phyloP scores from a whole-genome alignment of 768 basidiomycete genomes.

The Lactifluus piperatus region DNA sequence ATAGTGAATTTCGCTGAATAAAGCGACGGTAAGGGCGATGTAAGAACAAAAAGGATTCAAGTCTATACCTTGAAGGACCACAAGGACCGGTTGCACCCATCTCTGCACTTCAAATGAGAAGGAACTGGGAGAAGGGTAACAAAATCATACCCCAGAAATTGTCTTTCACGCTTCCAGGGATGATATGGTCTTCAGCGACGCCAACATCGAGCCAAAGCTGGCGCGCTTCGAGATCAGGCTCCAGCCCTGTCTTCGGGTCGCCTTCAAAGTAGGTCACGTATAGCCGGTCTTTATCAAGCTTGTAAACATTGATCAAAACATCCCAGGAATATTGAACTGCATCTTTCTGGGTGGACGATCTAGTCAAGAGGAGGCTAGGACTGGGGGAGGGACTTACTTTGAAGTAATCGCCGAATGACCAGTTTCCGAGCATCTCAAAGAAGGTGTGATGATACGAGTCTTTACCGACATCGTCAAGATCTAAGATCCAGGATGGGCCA shows the following conservation, averaged over 20 bases:
- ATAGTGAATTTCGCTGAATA: conserved; percentile 81
- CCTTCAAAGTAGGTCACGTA: conserved; percentile 99
- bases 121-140: conserved; percentile 1
- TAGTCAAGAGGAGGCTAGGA: not conserved
- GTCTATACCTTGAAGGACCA: conserved; percentile 81
- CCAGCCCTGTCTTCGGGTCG: conserved; percentile 73
- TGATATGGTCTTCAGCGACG: conserved; percentile 79
- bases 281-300: conserved; percentile 79
- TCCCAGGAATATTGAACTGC: conserved; percentile 93
- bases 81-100: conserved; percentile 99
- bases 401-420: conserved; percentile 99
- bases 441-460: conserved; percentile 98
- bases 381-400: conserved; percentile 46
- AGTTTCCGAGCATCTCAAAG: conserved; percentile 99
- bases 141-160: conserved; percentile 89
- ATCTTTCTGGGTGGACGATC: conserved; percentile 56
- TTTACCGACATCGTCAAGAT: conserved; percentile 97
- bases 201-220: conserved; percentile 86
- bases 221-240: conserved; percentile 83
- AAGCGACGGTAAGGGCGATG: not conserved
- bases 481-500: conserved; percentile 32
- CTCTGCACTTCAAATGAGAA: conserved; percentile 40
- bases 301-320: conserved; percentile 81
- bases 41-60: not conserved
- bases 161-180: conserved; percentile 92